phyloP scores from a whole-genome alignment of 108 stramenopile species.

The Cyclotella cryptica region DNA sequence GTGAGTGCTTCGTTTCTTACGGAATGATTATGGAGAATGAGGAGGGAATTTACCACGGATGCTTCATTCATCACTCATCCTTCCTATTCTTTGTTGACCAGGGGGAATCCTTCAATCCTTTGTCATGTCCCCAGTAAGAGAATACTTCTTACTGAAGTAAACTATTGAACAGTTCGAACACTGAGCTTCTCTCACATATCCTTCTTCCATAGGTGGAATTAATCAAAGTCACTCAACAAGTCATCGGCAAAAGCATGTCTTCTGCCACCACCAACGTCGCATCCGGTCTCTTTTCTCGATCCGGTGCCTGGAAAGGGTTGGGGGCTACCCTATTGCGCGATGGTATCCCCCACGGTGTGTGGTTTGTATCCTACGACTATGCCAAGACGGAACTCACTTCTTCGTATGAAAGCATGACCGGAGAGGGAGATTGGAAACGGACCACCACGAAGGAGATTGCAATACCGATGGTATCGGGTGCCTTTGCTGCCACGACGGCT shows the following conservation, averaged over 20 bases:
- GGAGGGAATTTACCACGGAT: no score
- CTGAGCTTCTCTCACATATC: not conserved
- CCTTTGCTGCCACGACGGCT: conserved; percentile 80
- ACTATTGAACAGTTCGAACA: no score
- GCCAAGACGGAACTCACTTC: conserved; percentile 45
- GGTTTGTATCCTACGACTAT: conserved; percentile 70
- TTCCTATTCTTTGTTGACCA: no score
- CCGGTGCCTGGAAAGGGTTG: conserved; percentile 69
- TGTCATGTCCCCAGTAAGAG: conserved; percentile 74
- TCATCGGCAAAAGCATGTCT: conserved; percentile 34
- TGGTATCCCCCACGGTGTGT: conserved; percentile 88
- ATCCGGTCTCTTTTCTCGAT: conserved; percentile 19
- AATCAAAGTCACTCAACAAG: conserved; percentile 82
- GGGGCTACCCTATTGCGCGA: conserved; percentile 68
- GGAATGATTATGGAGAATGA: no score
- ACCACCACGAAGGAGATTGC: conserved; percentile 42
- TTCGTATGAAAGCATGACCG: not conserved
- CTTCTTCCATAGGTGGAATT: conserved; percentile 61
- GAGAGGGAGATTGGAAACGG: no score
- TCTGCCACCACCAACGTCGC: conserved; percentile 37
- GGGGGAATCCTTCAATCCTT: conserved; percentile 84
- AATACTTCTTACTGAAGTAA: not conserved
- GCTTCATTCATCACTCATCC: no score
- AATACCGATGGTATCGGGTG: conserved; percentile 73
- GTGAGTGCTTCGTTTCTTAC: not conserved